Evolutionary conservation across 495 filamentous ascomycete species (phyloP), one percentile per base, ranked within the genome.

Genomic region (Cercophora newfieldiana): DNA sequence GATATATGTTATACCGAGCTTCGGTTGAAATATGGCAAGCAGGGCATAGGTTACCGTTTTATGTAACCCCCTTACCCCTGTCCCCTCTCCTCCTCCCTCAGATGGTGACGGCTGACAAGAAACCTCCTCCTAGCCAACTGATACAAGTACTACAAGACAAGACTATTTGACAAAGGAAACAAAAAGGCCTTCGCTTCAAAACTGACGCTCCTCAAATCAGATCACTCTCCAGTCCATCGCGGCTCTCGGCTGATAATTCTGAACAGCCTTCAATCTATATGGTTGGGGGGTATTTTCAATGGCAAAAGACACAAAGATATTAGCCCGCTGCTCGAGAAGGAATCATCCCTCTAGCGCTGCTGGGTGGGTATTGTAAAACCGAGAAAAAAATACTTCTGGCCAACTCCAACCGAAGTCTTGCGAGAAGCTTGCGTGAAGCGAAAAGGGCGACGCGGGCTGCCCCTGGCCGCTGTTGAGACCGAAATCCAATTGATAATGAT

Each of bases 211-310:
- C 21, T 60, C 57, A 60, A 60, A 49, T 44, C 49, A 61, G 30
- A 25, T 22, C 16, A 50, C 49, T 47, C 21, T 25, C 18, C 28
- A 55, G 50, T 28, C 49, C 26, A 63, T 54, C 50, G 37, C 61
- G 49, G 61, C 61, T 30, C n/a, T 21, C 50, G 49, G 61, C 55
- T 58, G 63, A 48, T 59, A 25, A 55, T 19, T 51, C 51, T 49
- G 54, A 12, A 50, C 59, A 55, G 58, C 57, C 60, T 54, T 49
- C 62, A 66, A 60, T 70, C 62, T 70, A 61, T 70, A 68, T 65
- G 47, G 24, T 33, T 37, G 31, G 19, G 67, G 67, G 67, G 67
- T 67, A 69, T 67, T 69, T 66, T 66, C 50, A 60, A 67, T 64
- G 44, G 50, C 51, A 67, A 57, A 67, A 59, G 19, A 64, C 2